phyloP scores from a whole-genome alignment of 164 flowering plant species.

The Hamamelis virginiana region DNA sequence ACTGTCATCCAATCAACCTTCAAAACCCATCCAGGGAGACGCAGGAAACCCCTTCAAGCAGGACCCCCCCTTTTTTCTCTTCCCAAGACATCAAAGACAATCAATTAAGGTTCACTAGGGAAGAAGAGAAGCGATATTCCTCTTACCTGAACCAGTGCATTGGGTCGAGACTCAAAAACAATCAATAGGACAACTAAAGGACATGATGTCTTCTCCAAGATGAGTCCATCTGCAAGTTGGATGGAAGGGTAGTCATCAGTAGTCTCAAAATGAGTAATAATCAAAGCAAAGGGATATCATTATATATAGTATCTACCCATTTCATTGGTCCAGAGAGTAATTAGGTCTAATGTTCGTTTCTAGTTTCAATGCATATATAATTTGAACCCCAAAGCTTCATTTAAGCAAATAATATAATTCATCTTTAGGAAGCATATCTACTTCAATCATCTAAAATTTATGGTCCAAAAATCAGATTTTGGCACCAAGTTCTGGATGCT shows the following conservation, averaged over 20 bases:
- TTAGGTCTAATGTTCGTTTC: background rate
- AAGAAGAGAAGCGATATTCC: background rate
- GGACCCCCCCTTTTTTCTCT: no score
- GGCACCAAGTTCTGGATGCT: background rate
- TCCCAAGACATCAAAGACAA: no score
- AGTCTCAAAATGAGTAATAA: background rate
- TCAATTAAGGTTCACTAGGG: no score
- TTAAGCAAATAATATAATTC: background rate
- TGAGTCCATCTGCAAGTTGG: conserved; percentile 77
- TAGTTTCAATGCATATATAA: background rate
- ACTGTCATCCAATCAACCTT: no score
- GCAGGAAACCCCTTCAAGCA: no score
- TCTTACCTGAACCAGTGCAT: conserved; percentile 85
- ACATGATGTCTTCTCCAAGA: conserved; percentile 74
- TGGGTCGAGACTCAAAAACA: conserved; percentile 90
- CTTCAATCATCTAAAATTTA: background rate
- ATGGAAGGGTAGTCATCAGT: conserved; percentile 22
- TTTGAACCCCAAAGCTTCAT: background rate
- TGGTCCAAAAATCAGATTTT: background rate
- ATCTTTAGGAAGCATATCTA: background rate
- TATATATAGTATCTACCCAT: background rate
- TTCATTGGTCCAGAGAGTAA: background rate
- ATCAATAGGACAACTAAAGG: conserved; percentile 85
- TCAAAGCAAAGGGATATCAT: background rate
- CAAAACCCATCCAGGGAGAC: no score